Base-by-base conservation (phyloP, 176 grass and related monocot species). In the Oryza meridionalis region DNA sequence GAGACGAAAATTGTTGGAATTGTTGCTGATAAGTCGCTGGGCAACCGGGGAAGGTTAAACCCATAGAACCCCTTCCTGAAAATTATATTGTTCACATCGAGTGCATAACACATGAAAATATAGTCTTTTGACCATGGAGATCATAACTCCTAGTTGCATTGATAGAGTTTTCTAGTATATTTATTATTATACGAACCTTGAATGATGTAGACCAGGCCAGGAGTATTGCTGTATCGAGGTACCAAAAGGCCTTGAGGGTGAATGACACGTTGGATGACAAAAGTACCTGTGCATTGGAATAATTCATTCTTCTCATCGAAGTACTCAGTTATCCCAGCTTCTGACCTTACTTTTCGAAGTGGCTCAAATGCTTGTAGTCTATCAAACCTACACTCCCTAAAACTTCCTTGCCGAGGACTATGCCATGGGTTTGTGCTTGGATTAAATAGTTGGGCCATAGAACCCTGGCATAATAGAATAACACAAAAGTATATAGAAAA, bases 211-310 rank as follows among this genome's bases (percentile, higher is more conserved):
- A 81, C 69, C 2, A 90, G 2, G 19, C 19, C 19, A 21, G 7
- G 53, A 21, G 53, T 9, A 58, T 21, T 58, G 7, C 5, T 58
- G 7, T 58, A 58, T 21, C 19, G 7, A 58, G 51, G 53, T n/a
- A 58, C 16, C 53, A 58, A 0, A 58, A 58, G 19, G 5, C 53
- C 6, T 21, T 58, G 53, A 58, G 53, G 19, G 0, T 58, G 53
- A 58, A 58, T 75, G 10, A 63, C 64, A 42, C 73, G 67, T 35
- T 71, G 82, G 16, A 38, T 49, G 26, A 80, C 24, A 4, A 45
- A 63, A 21, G 85, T 70, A 21, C 88, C 83, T 19, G 82, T 78
- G 67, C 88, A 90, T 29, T 62, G 14, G 26, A 90, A 70, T 74
- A 81, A 66, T 25, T 82, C 82, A 26, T 65, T 85, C 5, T 58